phyloP scores from a whole-genome alignment of 805 yeast species.

The Saturnispora sekii region DNA sequence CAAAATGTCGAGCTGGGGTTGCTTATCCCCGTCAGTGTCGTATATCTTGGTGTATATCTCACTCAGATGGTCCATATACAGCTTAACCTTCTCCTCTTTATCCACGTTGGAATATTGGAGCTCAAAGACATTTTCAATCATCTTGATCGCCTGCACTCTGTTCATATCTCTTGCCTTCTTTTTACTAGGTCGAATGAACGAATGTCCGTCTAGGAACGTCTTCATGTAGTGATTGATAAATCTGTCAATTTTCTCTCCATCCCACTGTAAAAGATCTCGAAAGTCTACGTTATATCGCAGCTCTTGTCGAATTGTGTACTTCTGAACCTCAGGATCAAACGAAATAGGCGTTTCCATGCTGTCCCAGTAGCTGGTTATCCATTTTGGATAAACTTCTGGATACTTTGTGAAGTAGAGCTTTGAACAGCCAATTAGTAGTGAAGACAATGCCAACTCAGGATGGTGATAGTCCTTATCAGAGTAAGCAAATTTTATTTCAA shows the following conservation, averaged over 20 bases:
- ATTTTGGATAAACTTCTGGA: conserved; percentile 17
- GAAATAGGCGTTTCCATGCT: background rate
- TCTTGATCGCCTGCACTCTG: conserved; percentile 1
- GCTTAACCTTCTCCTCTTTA: background rate
- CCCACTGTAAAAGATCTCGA: conserved; percentile 37
- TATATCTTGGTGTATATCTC: background rate
- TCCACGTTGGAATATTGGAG: background rate
- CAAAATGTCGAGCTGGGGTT: background rate
- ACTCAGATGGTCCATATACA: conserved; percentile 1
- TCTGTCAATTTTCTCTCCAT: conserved; percentile 32
- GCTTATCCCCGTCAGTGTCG: background rate
- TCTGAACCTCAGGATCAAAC: conserved; percentile 12
- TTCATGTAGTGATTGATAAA: conserved; percentile 38
- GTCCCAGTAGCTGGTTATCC: conserved; percentile 20
- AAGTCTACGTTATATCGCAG: conserved; percentile 21
- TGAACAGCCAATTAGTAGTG: conserved; percentile 26
- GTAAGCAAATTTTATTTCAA: conserved; percentile 11
- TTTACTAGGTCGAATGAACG: background rate
- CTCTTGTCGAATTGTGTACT: conserved; percentile 11
- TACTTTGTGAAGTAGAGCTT: conserved; percentile 25
- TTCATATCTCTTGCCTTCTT: background rate
- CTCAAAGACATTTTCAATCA: conserved; percentile 1
- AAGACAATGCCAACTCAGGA: conserved; percentile 33
- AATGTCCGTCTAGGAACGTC: background rate
- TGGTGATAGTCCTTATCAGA: conserved; percentile 6